Conservation (phyloP, 1,284 basidiomycete genomes). For the Cerioporus squamosus region DNA sequence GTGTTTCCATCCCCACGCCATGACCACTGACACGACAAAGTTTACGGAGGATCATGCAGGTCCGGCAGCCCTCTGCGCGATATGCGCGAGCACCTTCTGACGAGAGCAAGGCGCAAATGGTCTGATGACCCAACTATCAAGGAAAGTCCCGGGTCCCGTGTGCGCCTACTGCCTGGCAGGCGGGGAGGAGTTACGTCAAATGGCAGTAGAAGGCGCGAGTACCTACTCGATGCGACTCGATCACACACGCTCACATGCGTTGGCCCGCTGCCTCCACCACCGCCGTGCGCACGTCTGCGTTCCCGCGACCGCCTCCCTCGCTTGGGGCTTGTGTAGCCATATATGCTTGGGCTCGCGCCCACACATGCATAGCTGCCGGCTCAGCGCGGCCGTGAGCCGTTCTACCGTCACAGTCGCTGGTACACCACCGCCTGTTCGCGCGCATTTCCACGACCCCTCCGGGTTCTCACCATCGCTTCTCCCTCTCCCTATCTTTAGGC, state of each 20-base stretch:
- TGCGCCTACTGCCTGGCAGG: conserved; percentile 12
- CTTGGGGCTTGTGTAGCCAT: conserved; percentile 9
- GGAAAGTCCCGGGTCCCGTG: conserved; percentile 14
- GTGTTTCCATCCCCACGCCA: neutral
- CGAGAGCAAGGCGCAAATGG: neutral
- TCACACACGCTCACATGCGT: conserved; percentile 11
- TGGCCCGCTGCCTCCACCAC: conserved; percentile 1
- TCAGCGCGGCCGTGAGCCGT: conserved; percentile 18
- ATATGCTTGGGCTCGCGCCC: neutral
- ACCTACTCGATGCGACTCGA: conserved; percentile 9
- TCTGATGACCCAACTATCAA: conserved; percentile 12
- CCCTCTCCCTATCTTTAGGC: conserved; percentile 16
- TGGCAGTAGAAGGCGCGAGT: conserved; percentile 6
- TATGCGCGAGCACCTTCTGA: neutral
- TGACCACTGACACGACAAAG: too few relatives aligned
- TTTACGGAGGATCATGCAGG: neutral
- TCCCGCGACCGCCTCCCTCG: conserved; percentile 11
- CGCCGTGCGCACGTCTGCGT: conserved; percentile 6
- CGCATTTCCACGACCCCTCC: conserved; percentile 2
- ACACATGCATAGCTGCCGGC: too few relatives aligned
- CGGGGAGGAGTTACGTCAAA: conserved; percentile 20
- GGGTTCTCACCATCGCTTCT: conserved; percentile 9
- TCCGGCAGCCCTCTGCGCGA: conserved; percentile 3
- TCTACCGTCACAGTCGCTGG: conserved; percentile 3
- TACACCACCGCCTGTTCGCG: conserved; percentile 1